A percentile compares a stretch with the other conserved stretches of the same genome.
These are phyloP conservation scores for Podospora pseudoanserina DNA, from an alignment of 495 filamentous ascomycete genomes.

Conservation along the genomic window DNA sequence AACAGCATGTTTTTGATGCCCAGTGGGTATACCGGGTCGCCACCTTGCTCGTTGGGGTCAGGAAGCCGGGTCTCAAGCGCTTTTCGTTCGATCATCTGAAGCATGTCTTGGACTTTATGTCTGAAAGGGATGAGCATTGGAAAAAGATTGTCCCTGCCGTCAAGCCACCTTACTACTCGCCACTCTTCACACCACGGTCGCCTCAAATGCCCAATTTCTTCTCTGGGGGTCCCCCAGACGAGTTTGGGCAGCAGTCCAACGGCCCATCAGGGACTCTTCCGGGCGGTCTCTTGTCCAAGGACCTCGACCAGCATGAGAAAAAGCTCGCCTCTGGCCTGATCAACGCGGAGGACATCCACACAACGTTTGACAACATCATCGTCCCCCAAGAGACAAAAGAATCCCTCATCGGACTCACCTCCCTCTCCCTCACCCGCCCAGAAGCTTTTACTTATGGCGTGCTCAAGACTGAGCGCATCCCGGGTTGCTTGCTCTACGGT, in stretches of 20 bases:
- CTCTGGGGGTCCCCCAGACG: background rate
- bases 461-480: constrained; percentile 83
- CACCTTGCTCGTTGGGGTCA: constrained; percentile 27
- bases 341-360: constrained; percentile 74
- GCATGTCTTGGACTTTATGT: constrained; percentile 26
- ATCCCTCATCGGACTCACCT: constrained; percentile 82
- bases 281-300: constrained; percentile 17
- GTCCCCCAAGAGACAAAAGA: constrained; percentile 80
- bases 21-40: constrained; percentile 35
- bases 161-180: constrained; percentile 32
- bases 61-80: constrained; percentile 12
- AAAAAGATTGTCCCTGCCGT: constrained; percentile 16
- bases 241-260: background rate
- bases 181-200: constrained; percentile 16
- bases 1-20: constrained; percentile 26
- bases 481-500: constrained; percentile 86
- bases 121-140: constrained; percentile 28
- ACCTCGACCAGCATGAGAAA: constrained; percentile 65
- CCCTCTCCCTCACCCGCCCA: constrained; percentile 79
- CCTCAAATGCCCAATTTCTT: constrained; percentile 5
- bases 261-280: constrained; percentile 2
- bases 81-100: constrained; percentile 17
- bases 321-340: constrained; percentile 77
- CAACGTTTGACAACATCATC: constrained; percentile 80
- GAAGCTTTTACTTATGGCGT: constrained; percentile 97